Evolutionary conservation across 73 alveolate genomes (phyloP).

Genomic region (Tetrahymena thermophila): DNA sequence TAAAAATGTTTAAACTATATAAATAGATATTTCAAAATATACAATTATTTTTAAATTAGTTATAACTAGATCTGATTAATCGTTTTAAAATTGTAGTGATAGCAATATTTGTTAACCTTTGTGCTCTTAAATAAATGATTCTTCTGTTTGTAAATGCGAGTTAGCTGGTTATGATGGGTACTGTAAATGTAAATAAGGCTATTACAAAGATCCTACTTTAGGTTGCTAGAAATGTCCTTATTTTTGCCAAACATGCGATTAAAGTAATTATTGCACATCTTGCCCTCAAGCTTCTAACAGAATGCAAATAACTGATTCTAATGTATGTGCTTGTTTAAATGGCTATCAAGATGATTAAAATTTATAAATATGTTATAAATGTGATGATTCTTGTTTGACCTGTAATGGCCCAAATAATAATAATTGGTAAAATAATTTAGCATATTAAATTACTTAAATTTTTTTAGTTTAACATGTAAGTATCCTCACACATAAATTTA

Average conservation of each 20-base stretch:
- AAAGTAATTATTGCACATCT: neutral
- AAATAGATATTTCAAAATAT: too few species aligned
- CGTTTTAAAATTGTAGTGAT: neutral
- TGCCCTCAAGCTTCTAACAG: neutral
- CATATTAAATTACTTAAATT: too few species aligned
- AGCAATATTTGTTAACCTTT: neutral
- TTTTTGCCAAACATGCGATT: neutral
- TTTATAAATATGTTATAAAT: neutral
- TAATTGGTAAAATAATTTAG: neutral
- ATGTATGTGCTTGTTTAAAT: neutral
- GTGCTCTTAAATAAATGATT: neutral
- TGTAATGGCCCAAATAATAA: neutral
- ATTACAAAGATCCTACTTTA: neutral
- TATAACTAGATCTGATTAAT: neutral
- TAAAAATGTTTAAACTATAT: too few species aligned
- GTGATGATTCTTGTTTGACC: neutral
- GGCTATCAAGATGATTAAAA: neutral
- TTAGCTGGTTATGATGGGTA: neutral
- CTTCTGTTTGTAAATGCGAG: neutral
- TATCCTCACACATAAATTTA: neutral
- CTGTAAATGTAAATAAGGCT: neutral
- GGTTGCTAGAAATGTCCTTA: neutral
- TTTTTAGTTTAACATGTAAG: neutral
- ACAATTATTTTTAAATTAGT: neutral
- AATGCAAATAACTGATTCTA: neutral